Evolutionary conservation across 2,329 filamentous ascomycete species (phyloP), one percentile per base, ranked within the genome.

Genomic region (Aciculosporium take): DNA sequence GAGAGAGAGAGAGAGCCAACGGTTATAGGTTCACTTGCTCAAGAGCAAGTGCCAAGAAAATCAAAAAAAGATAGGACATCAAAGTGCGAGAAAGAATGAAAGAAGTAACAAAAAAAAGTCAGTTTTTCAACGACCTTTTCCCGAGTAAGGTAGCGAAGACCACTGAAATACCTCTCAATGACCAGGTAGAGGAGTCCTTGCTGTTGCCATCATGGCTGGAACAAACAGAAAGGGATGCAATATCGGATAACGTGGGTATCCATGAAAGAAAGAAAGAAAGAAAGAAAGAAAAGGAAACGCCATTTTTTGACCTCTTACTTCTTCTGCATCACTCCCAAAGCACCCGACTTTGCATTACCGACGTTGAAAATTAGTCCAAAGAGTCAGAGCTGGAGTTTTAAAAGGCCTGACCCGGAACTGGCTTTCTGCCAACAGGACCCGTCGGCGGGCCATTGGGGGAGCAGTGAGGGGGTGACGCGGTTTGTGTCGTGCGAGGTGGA

Each of bases 361-460:
- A 12, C 21, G 6, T 13, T 15, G 29, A 7, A 5, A 21, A 21
- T n/a, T 9, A 17, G n/a, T 13, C 15, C 29, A 31, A n/a, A n/a
- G 23, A 24, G 20, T 29, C 27, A n/a, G 7, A 25, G 7, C 3
- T 13, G 6, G 25, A 8, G 7, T 29, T 43, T 54, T 39, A 72
- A 42, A 67, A 68, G 4, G 71, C 69, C 55, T 74, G 71, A 28
- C 70, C 70, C 5, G 72, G 70, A 31, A 77, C 67, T 21, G 73
- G 71, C 55, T 77, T 76, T 42, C 72, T 67, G 49, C 59, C 64
- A 45, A 74, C 62, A 21, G 66, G 59, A 31, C 62, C 65, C 24
- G 63, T 56, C 30, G 61, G 55, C 39, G 58, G 61, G 39, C 61
- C 65, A 24, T 63, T 57, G 30, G 60, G 54, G 42, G 58, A 59